These are phyloP conservation scores for Talaromyces nanjingensis DNA, from an alignment of 495 filamentous ascomycete species.

Conservation along the genomic window DNA sequence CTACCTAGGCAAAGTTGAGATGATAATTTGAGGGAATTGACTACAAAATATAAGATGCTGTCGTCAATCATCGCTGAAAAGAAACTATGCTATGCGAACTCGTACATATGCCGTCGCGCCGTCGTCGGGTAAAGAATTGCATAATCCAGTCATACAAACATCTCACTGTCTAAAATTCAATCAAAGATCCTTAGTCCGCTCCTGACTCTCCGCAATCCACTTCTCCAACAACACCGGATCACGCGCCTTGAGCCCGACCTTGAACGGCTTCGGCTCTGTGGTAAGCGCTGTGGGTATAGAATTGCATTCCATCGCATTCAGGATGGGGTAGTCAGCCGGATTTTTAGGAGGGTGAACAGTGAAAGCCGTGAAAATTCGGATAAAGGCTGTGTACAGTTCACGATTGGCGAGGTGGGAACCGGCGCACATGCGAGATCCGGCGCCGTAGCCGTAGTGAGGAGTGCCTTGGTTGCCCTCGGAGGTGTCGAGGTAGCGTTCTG, in stretches of 20 bases:
- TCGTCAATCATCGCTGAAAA: neutral
- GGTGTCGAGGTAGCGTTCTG: slow-evolving; percentile 58
- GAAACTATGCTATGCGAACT: neutral
- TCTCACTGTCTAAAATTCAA: neutral
- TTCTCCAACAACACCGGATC: slow-evolving; percentile 34
- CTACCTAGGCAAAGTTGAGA: neutral
- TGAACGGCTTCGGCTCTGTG: slow-evolving; percentile 65
- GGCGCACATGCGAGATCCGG: slow-evolving; percentile 66
- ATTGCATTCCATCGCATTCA: slow-evolving; percentile 59
- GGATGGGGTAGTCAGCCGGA: slow-evolving; percentile 41
- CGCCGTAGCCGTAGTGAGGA: slow-evolving; percentile 64
- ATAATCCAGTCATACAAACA: neutral
- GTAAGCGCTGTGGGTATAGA: slow-evolving; percentile 57
- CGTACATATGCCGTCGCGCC: neutral
- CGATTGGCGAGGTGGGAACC: slow-evolving; percentile 63
- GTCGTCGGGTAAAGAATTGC: neutral
- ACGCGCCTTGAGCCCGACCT: slow-evolving; percentile 45
- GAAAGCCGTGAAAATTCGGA: slow-evolving; percentile 63
- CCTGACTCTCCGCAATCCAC: slow-evolving; percentile 51
- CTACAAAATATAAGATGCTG: neutral
- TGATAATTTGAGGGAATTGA: neutral
- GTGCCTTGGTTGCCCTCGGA: slow-evolving; percentile 48
- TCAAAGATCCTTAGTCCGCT: slow-evolving; percentile 49
- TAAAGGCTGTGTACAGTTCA: slow-evolving; percentile 60
- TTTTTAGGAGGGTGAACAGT: slow-evolving; percentile 37